phyloP scores from a whole-genome alignment of 1,284 basidiomycete species.

The Neolentinus lepideus region DNA sequence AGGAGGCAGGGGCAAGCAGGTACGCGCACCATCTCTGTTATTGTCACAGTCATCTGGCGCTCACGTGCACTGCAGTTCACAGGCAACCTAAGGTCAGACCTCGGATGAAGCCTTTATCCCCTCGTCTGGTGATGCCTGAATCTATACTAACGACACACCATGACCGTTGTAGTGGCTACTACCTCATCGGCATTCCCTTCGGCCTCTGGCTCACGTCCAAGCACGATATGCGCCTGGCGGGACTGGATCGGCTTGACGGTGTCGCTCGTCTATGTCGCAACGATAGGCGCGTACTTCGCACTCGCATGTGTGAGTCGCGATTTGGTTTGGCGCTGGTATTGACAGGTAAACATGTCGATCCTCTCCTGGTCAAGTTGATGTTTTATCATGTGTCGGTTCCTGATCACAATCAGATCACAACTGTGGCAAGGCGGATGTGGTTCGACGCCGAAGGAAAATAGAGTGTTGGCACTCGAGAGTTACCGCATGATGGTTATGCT shows the following conservation, averaged over 20 bases:
- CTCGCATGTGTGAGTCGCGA: neutral
- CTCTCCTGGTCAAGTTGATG: no score
- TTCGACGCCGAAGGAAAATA: neutral
- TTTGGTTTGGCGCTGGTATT: no score
- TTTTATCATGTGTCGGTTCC: no score
- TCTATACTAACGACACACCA: conserved; percentile 4
- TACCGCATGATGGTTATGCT: neutral
- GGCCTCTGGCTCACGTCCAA: conserved; percentile 60
- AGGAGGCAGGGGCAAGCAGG: conserved; percentile 70
- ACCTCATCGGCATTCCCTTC: conserved; percentile 43
- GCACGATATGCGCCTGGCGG: conserved; percentile 40
- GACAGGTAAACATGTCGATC: no score
- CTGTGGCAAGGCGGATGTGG: no score
- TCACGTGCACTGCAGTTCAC: conserved; percentile 31
- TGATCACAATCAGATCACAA: no score
- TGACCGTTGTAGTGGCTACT: neutral
- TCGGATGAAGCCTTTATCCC: neutral
- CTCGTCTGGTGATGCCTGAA: neutral
- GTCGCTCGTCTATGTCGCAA: conserved; percentile 46
- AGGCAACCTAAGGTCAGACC: conserved; percentile 51
- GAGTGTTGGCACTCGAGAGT: neutral
- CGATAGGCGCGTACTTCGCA: conserved; percentile 37
- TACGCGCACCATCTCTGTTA: conserved; percentile 14
- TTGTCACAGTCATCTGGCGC: neutral
- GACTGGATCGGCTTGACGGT: conserved; percentile 64